A percentile compares a stretch with the other conserved stretches of the same genome.
phyloP scores from a whole-genome alignment of 169 alveolate genomes.

The Plasmodium vinckei region DNA sequence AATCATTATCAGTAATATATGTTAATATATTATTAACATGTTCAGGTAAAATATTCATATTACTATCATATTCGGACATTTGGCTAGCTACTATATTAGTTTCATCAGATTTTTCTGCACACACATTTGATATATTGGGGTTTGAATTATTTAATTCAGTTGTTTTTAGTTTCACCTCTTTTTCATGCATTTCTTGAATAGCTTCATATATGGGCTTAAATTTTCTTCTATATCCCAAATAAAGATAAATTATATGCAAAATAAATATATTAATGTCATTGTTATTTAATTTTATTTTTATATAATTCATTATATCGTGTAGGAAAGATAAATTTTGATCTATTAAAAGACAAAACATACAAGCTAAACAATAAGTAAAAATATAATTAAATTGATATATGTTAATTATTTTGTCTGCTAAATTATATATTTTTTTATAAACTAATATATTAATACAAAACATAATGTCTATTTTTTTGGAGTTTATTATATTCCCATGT shows the following conservation, averaged over 20 bases:
- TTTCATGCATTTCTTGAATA: neutral
- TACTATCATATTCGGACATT: neutral
- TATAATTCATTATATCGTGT: slow-evolving; percentile 23
- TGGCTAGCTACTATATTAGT: neutral
- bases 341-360: slow-evolving; percentile 16
- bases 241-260: slow-evolving; percentile 37
- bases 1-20: slow-evolving; percentile 57
- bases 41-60: neutral
- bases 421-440: slow-evolving; percentile 27
- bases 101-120: neutral
- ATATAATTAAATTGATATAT: slow-evolving; percentile 26
- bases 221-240: slow-evolving; percentile 29
- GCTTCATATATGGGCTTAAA: slow-evolving; percentile 13
- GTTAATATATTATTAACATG: slow-evolving; percentile 14
- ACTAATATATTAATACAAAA: slow-evolving; percentile 39
- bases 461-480: slow-evolving; percentile 35
- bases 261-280: slow-evolving; percentile 33
- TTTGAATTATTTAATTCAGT: neutral
- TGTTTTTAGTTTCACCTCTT: neutral
- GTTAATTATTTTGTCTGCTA: slow-evolving; percentile 44
- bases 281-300: slow-evolving; percentile 28
- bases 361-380: slow-evolving; percentile 66
- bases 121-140: neutral
- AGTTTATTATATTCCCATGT: slow-evolving; percentile 28
- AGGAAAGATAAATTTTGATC: slow-evolving; percentile 20